These are phyloP conservation scores for Talaromyces funiculosus DNA, from an alignment of 2,329 filamentous ascomycete species.

Conservation along the genomic window DNA sequence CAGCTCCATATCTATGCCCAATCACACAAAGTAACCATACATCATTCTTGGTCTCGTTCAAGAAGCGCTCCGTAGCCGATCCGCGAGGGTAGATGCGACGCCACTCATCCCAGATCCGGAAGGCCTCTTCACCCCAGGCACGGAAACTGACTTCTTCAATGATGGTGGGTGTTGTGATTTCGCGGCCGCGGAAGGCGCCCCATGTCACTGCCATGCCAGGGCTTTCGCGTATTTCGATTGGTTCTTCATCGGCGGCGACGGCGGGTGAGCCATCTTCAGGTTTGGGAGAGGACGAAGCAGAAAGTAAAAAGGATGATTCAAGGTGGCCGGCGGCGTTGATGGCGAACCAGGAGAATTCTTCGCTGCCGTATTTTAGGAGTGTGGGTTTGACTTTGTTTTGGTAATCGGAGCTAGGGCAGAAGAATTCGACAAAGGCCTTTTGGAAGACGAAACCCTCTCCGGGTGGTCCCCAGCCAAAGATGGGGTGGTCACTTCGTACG, in stretches of 20 bases:
- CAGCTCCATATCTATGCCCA: constrained; percentile 42
- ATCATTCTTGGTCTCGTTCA: constrained; percentile 63
- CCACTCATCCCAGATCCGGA: constrained; percentile 94
- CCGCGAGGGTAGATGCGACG: constrained; percentile 75
- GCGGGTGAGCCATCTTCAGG: constrained; percentile 4
- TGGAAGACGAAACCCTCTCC: constrained; percentile 91
- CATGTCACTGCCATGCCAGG: constrained; percentile 93
- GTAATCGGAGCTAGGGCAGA: constrained; percentile 73
- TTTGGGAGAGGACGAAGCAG: constrained; percentile 23
- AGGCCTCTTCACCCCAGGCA: constrained; percentile 93
- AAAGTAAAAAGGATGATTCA: constrained; percentile 50
- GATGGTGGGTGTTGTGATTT: constrained; percentile 93
- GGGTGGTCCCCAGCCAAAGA: constrained; percentile 89
- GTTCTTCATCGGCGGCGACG: constrained; percentile 43
- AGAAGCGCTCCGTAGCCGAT: constrained; percentile 63
- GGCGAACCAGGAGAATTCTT: constrained; percentile 80
- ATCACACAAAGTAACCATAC: constrained; percentile 77
- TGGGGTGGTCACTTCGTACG: constrained; percentile 64
- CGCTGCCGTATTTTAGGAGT: constrained; percentile 57
- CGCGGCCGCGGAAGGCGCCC: constrained; percentile 92
- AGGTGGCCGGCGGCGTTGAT: constrained; percentile 74
- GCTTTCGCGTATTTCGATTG: constrained; percentile 24
- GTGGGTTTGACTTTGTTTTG: constrained; percentile 50
- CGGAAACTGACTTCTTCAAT: constrained; percentile 92
- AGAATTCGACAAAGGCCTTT: constrained; percentile 97